These are phyloP conservation scores for Chrysoporthe cubensis DNA, from an alignment of 2,329 filamentous ascomycete species.

Conservation along the genomic window DNA sequence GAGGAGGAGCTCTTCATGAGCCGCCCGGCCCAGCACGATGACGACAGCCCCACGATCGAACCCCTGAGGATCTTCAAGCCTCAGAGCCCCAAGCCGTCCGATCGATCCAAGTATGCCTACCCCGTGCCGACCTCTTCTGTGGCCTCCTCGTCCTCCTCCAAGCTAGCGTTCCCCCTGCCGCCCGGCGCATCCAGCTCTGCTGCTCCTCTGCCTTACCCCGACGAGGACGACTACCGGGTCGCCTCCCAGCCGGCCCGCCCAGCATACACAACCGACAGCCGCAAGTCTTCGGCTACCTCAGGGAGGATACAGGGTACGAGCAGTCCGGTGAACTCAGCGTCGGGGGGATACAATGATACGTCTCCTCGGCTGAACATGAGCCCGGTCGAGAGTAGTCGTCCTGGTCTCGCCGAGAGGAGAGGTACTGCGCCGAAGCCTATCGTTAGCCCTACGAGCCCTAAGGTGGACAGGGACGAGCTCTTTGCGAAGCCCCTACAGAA, in stretches of 20 bases:
- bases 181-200: constrained; percentile 74
- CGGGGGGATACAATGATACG: constrained; percentile 52
- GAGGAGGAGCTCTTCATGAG: constrained; percentile 85
- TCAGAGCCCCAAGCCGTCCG: constrained; percentile 63
- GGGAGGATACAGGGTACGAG: constrained; percentile 40
- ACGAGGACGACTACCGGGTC: constrained; percentile 62
- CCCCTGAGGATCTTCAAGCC: constrained; percentile 86
- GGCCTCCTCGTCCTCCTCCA: constrained; percentile 48
- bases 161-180: constrained; percentile 66
- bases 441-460: constrained; percentile 79
- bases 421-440: constrained; percentile 82
- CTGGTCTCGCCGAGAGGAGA: constrained; percentile 77
- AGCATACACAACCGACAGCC: constrained; percentile 49
- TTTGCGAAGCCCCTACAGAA: constrained; percentile 69
- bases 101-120: constrained; percentile 56
- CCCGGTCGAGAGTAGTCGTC: constrained; percentile 60
- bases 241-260: constrained; percentile 43
- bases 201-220: constrained; percentile 71
- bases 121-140: constrained; percentile 43
- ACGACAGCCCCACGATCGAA: constrained; percentile 78
- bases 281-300: constrained; percentile 38
- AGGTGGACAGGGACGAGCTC: constrained; percentile 75
- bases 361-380: constrained; percentile 59
- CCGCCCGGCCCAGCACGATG: constrained; percentile 52
- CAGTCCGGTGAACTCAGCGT: constrained; percentile 39